Evolutionary conservation across 78 protist species (phyloP), one percentile per base, ranked within the genome.

Genomic region (Isochrysis galbana): DNA sequence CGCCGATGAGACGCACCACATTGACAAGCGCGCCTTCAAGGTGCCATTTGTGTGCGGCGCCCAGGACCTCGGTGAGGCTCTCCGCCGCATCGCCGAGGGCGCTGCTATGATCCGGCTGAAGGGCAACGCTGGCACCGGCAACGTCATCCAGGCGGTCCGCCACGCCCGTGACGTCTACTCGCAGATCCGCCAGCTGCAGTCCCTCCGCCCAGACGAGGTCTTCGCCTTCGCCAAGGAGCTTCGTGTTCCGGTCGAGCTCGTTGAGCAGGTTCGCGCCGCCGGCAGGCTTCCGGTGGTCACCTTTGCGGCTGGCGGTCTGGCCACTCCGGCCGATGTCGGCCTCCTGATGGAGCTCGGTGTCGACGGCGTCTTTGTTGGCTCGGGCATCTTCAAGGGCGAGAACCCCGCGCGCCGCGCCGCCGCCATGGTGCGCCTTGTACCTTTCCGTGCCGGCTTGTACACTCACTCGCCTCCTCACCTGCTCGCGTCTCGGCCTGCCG

Each of bases 271-370:
- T 38, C 44, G 80, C 61, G 94, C 90, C 69, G 80, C 97, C 7
- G 98, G 98, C 61, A 90, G 98, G 45, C 94, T 98, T 46, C 98
- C 99, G 39, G 99, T 97, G 42, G 98, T 97, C 87, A 97, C 96
- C 95, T 98, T 98, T 80, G 99, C 98, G 29, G 99, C 99, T 38
- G 99, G 99, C 69, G 98, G 99, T 82, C 94, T 98, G 29, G 98
- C 98, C 29, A 98, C 98, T 0, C 99, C 99, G 39, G 98, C 98
- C 1, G 99, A 98, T 41, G 99, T 98, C 0, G 98, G 98, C 4
- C 48, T 98, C 82, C 96, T 97, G 97, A 98, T 97, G 99, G 98
- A 98, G 94, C 84, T 90, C 25, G 91, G 92, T 21, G 61, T 69
- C 51, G 99, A 98, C 82, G 99, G 99, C 72, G 99, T 98, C 54